These are phyloP conservation scores for Fusarium odoratissimum DNA, from an alignment of 2,329 filamentous ascomycete genomes.

Conservation along the genomic window DNA sequence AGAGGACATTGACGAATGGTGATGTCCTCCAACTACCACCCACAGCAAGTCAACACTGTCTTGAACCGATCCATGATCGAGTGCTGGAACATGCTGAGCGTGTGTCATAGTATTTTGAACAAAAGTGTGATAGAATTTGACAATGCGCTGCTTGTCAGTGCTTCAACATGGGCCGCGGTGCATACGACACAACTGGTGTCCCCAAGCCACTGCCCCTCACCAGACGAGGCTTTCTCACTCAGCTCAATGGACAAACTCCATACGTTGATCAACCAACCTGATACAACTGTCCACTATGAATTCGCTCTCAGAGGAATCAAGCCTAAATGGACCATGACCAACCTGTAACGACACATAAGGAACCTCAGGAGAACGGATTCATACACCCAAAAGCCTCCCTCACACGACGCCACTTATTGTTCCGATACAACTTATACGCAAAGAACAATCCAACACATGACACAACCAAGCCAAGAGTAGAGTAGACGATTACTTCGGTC, in stretches of 20 bases:
- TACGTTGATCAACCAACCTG: too few relatives aligned
- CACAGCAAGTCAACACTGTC: background rate
- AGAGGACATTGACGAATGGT: background rate
- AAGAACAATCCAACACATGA: background rate
- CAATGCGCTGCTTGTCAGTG: background rate
- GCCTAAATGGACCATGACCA: fast-evolving
- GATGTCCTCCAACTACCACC: background rate
- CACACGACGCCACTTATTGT: background rate
- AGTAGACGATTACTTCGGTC: background rate
- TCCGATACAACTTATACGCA: background rate
- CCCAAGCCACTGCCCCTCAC: background rate
- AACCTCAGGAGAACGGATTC: background rate
- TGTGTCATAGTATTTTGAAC: background rate
- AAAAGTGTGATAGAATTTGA: background rate
- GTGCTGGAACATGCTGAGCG: background rate
- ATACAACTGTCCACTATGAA: background rate
- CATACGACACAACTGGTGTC: background rate
- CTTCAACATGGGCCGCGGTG: background rate
- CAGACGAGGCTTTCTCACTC: background rate
- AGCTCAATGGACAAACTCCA: background rate
- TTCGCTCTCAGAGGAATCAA: background rate
- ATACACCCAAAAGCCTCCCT: background rate
- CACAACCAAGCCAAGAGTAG: background rate
- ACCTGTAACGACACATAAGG: too few relatives aligned
- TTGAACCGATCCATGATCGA: fast-evolving